A percentile compares a stretch with the other conserved stretches of the same genome.
Evolutionary conservation across 2,329 filamentous ascomycete genomes (phyloP).

Genomic region (Colletotrichum sublineola): DNA sequence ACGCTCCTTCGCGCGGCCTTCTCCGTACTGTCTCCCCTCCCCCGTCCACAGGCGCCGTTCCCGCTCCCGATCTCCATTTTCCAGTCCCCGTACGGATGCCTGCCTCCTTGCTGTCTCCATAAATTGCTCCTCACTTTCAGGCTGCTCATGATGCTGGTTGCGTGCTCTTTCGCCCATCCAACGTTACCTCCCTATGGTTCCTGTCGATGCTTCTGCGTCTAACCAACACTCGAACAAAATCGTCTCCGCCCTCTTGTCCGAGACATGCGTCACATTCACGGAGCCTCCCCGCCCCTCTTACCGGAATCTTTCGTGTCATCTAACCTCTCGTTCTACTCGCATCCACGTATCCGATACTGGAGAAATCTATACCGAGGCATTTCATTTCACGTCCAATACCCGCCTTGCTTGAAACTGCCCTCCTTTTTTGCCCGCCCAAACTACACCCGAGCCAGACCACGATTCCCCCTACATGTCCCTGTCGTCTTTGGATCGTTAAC

Average conservation of each 20-base stretch:
- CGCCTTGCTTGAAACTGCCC: background rate
- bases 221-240: background rate
- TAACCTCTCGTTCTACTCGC: constrained; percentile 11
- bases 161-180: background rate
- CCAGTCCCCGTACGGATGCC: constrained; percentile 10
- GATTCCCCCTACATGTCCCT: background rate
- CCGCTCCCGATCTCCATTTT: constrained; percentile 20
- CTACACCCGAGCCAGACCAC: constrained; percentile 21
- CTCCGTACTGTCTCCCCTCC: constrained; percentile 1
- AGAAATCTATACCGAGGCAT: constrained; percentile 7
- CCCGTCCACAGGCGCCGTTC: constrained; percentile 8
- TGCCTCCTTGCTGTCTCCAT: constrained; percentile 6
- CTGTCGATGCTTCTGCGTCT: constrained; percentile 1
- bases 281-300: constrained; percentile 31
- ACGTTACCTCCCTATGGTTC: constrained; percentile 8
- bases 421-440: constrained; percentile 20
- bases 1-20: constrained; percentile 27
- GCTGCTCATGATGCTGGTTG: background rate
- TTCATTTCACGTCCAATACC: constrained; percentile 6
- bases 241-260: background rate
- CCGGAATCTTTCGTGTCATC: constrained; percentile 39
- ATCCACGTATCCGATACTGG: constrained; percentile 6
- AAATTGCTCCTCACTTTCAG: constrained; percentile 2
- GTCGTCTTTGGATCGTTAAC: constrained; percentile 16
- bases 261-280: constrained; percentile 19